These are phyloP conservation scores for Psophocarpus tetragonolobus DNA, from an alignment of 306 rosid species.

Conservation along the genomic window DNA sequence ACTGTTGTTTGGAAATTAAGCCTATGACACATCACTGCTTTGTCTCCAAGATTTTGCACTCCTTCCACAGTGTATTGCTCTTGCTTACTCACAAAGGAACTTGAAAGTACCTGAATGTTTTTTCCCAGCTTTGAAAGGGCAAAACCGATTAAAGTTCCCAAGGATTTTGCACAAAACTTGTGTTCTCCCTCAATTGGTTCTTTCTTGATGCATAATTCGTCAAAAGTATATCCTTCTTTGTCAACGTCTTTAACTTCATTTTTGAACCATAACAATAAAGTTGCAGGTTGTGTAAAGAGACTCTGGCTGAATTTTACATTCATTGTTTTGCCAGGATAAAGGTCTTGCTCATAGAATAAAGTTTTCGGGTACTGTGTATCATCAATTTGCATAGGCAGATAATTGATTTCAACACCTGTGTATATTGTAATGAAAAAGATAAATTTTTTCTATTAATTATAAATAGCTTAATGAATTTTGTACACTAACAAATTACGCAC, in stretches of 20 bases:
- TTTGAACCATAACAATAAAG: background rate
- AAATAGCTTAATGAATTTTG: too few species aligned
- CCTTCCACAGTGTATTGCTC: conserved; percentile 30
- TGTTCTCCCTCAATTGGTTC: background rate
- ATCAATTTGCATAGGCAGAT: background rate
- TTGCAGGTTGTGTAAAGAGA: background rate
- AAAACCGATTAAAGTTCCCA: conserved; percentile 50
- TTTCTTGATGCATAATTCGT: background rate
- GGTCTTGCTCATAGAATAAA: conserved; percentile 5
- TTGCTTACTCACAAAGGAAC: conserved; percentile 43
- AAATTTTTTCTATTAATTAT: too few species aligned
- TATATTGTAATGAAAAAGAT: background rate
- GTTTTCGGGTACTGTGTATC: background rate
- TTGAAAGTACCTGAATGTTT: conserved; percentile 43
- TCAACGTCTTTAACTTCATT: background rate
- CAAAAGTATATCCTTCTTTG: background rate
- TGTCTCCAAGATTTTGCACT: conserved; percentile 39
- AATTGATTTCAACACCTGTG: background rate
- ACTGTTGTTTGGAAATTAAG: conserved; percentile 48
- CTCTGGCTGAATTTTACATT: background rate
- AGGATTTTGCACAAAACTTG: conserved; percentile 16
- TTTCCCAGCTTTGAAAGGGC: conserved; percentile 37
- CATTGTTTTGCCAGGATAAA: conserved; percentile 5
- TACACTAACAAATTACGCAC: too few species aligned
- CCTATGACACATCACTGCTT: conserved; percentile 58